These are phyloP conservation scores for Macroventuria anomochaeta DNA, from an alignment of 2,329 filamentous ascomycete species.

Conservation along the genomic window DNA sequence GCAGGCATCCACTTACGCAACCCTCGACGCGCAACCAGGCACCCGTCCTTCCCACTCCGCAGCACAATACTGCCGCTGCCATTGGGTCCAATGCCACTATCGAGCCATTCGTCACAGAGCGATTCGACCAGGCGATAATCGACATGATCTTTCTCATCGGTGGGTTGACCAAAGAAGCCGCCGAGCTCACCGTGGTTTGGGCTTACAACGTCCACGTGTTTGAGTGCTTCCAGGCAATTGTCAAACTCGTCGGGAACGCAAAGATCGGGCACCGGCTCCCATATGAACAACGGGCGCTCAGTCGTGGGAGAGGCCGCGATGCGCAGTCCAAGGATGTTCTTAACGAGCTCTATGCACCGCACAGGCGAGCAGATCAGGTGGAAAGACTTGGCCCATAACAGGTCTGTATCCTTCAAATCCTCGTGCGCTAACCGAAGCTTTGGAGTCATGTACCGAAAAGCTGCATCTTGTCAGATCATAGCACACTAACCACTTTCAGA, in stretches of 20 bases:
- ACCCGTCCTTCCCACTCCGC: conserved; percentile 74
- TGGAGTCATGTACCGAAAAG: conserved; percentile 86
- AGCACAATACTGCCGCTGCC: conserved; percentile 67
- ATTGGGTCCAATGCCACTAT: conserved; percentile 44
- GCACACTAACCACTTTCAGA: neutral
- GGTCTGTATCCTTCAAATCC: conserved; percentile 66
- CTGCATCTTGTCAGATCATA: conserved; percentile 38
- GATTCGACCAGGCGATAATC: conserved; percentile 50
- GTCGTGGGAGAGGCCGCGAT: conserved; percentile 35
- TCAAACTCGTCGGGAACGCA: conserved; percentile 72
- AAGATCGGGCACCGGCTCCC: conserved; percentile 93
- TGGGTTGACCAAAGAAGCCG: conserved; percentile 72
- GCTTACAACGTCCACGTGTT: conserved; percentile 65
- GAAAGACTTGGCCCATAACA: conserved; percentile 78
- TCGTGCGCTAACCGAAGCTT: conserved; percentile 80
- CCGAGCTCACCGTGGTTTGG: conserved; percentile 93
- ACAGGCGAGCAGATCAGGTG: conserved; percentile 85
- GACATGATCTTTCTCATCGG: conserved; percentile 44
- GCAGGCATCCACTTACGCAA: conserved; percentile 74
- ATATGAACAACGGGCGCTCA: conserved; percentile 74
- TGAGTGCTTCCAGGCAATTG: conserved; percentile 60
- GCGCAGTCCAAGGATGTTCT: conserved; percentile 68
- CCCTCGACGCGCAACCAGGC: conserved; percentile 57
- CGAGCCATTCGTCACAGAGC: conserved; percentile 49
- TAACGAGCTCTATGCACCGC: conserved; percentile 77